A percentile compares a stretch with the other conserved stretches of the same genome.
Conservation (phyloP, 2,329 filamentous ascomycete genomes). For the Calycina herbarum region DNA sequence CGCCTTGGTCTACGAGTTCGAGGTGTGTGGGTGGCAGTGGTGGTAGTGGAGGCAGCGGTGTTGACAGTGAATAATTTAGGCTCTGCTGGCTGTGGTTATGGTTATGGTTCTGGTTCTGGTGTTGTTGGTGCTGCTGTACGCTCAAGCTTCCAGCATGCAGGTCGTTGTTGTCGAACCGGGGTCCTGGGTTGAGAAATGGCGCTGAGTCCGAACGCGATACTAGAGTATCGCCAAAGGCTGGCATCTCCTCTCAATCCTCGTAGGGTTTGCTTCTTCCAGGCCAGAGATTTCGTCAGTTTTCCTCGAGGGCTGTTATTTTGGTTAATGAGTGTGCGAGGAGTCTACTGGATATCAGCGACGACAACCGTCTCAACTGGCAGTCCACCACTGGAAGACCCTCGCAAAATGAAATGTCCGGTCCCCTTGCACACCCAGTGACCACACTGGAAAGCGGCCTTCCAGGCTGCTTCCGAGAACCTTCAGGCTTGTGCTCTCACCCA, state of each 20-base stretch:
- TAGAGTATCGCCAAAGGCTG: slow-evolving; percentile 16
- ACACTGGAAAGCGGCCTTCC: slow-evolving; percentile 10
- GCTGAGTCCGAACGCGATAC: slow-evolving; percentile 14
- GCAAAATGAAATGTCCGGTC: slow-evolving; percentile 8
- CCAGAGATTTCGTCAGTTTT: neutral
- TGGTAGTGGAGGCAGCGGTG: slow-evolving; percentile 6
- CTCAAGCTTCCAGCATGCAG: slow-evolving; percentile 19
- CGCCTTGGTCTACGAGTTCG: slow-evolving; percentile 21
- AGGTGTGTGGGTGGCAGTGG: neutral
- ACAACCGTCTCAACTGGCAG: slow-evolving; percentile 12
- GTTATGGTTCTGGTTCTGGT: slow-evolving; percentile 15
- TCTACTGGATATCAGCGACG: slow-evolving; percentile 15
- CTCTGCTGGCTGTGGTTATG: slow-evolving; percentile 3
- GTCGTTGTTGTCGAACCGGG: slow-evolving; percentile 21
- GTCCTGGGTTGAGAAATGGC: neutral
- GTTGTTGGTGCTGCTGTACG: slow-evolving; percentile 21
- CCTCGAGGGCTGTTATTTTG: neutral
- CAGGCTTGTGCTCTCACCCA: neutral
- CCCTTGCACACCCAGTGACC: neutral
- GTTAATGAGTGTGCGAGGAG: slow-evolving; percentile 3
- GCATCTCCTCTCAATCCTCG: slow-evolving; percentile 9
- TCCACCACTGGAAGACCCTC: slow-evolving; percentile 8
- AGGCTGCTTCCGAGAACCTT: neutral
- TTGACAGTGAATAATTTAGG: slow-evolving; percentile 8
- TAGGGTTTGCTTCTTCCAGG: too few relatives aligned